Conservation (phyloP, 345 rosid genomes). For the Linum usitatissimum region DNA sequence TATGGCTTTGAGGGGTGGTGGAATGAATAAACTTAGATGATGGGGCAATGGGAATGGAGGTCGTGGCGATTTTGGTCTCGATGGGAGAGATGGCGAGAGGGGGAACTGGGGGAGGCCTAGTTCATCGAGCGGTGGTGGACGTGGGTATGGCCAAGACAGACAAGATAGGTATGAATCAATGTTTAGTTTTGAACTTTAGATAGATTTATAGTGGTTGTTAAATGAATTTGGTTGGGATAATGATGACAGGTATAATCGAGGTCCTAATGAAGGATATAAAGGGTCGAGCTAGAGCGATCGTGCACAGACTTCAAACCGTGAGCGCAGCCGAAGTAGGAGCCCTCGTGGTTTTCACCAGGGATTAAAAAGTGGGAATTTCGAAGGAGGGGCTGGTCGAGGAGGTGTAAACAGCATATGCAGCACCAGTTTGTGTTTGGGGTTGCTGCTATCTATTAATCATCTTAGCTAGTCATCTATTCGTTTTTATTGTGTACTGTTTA, state of each 20-base stretch:
- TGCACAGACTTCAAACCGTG: background rate
- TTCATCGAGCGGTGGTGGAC: background rate
- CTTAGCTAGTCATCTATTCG: too few relatives aligned
- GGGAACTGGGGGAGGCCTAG: background rate
- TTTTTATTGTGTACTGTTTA: too few relatives aligned
- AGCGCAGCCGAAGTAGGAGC: background rate
- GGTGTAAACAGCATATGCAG: too few relatives aligned
- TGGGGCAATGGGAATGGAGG: conserved; percentile 1
- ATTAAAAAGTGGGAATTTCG: too few relatives aligned
- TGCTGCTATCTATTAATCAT: too few relatives aligned
- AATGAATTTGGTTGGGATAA: background rate
- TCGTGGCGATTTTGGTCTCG: background rate
- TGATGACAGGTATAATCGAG: background rate
- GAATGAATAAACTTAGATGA: background rate
- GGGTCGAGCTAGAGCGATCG: conserved; percentile 1
- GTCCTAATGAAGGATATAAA: background rate
- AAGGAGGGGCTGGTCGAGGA: too few relatives aligned
- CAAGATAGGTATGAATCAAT: too few relatives aligned
- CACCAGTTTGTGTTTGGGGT: too few relatives aligned
- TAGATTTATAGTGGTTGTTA: too few relatives aligned
- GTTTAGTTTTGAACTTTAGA: too few relatives aligned
- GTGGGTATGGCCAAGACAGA: too few relatives aligned
- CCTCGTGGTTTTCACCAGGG: conserved; percentile 1
- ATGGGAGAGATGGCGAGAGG: conserved; percentile 1
- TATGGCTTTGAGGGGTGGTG: conserved; percentile 2